Base-by-base conservation (phyloP, 768 basidiomycete genomes). In the Agrocybe pediades region DNA sequence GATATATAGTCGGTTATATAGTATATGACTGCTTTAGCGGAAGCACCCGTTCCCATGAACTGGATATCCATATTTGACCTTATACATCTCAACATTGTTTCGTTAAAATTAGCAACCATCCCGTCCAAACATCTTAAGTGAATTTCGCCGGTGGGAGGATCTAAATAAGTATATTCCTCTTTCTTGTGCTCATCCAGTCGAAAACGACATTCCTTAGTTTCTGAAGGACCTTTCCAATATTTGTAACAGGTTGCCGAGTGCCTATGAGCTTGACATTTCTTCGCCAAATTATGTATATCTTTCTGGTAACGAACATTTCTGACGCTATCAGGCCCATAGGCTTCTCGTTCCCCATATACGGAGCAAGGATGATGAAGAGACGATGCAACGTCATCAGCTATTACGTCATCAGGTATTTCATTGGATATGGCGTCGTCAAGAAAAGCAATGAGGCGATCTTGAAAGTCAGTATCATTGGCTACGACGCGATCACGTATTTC, bases 221-320 rank as follows among this genome's bases (percentile, higher is more conserved):
- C 53, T 1, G 52, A 45, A 16, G 62, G 56, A 1, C 58, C 55
- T 46, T 65, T 67, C 55, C 64, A 71, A 54, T 75, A 72, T 54
- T 77, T 79, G 46, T 63, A 76, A 48, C 76, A 77, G 0, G 73
- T 75, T 0, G 48, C 19, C 0, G 62, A 55, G 54, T 77, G 75
- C 6, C 16, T 40, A 58, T 77, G 75, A 6, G 16, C 1, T 48
- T 77, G 74, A 50, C 69, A 72, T 17, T 46, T 15, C 8, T 53
- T 50, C 0, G 63, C 68, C 0, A 74, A 16, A 9, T 51, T 6
- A 43, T 58, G 49, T 5, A 63, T 2, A 27, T 60, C 62, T 27
- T 46, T 54, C 15, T 48, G 23, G n/a, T n/a, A n/a, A n/a, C 33
- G 13, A 5, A 19, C 16, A 11, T 44, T 6, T 0, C 21, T 15